A percentile compares a stretch with the other conserved stretches of the same genome.
phyloP scores from a whole-genome alignment of 164 flowering plant species.

The grape (Vitis vinifera) region DNA sequence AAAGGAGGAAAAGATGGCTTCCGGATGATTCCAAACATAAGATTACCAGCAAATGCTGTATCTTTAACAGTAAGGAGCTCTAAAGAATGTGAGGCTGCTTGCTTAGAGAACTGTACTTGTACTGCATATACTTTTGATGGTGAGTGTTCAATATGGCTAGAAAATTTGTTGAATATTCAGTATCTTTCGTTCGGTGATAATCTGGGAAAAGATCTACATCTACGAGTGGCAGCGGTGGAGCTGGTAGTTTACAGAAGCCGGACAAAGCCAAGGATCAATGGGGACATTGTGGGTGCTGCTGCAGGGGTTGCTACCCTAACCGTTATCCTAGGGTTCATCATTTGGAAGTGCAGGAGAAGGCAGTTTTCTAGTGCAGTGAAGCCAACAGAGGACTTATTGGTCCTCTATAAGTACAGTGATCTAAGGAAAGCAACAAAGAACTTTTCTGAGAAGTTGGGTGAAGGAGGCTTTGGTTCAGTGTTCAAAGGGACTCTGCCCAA shows the following conservation, averaged over 20 bases:
- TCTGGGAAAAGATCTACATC: neutral
- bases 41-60: neutral
- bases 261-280: neutral
- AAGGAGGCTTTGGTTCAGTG: conserved; percentile 6
- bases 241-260: neutral
- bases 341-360: neutral
- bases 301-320: neutral
- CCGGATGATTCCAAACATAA: neutral
- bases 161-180: neutral
- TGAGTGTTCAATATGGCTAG: conserved; percentile 4
- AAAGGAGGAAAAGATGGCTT: neutral
- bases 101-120: conserved; percentile 2
- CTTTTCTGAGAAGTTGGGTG: neutral
- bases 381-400: neutral
- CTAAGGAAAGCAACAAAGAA: neutral
- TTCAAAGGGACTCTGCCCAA: neutral
- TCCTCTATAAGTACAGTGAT: neutral
- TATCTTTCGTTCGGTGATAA: neutral
- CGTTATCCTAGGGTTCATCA: neutral
- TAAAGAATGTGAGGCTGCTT: neutral
- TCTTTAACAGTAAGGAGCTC: neutral
- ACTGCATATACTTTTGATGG: neutral
- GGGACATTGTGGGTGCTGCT: neutral
- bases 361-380: neutral
- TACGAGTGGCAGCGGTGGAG: neutral